These are phyloP conservation scores for Harringtonia aguacate DNA, from an alignment of 2,329 filamentous ascomycete species.

Conservation along the genomic window DNA sequence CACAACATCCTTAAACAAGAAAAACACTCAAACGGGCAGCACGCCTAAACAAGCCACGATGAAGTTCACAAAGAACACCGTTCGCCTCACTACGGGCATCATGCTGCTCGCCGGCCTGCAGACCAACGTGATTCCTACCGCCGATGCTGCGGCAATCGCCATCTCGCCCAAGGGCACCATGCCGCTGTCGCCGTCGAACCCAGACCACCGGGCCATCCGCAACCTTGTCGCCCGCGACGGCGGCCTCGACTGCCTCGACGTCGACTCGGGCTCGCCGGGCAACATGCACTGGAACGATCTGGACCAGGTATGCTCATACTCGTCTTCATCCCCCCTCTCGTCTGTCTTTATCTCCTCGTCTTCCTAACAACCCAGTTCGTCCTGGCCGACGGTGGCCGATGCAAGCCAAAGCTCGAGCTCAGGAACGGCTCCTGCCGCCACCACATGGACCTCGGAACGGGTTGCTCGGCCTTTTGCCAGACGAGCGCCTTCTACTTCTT, in stretches of 20 bases:
- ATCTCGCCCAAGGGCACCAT: background rate
- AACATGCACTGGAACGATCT: conserved; percentile 10
- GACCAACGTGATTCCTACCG: no score
- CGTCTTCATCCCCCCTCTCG: no score
- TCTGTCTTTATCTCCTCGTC: no score
- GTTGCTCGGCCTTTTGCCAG: conserved; percentile 8
- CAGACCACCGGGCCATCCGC: background rate
- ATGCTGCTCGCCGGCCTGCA: no score
- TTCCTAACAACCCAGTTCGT: conserved; percentile 4
- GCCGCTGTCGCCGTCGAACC: no score
- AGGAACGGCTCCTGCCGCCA: conserved; percentile 2
- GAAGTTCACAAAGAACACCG: no score
- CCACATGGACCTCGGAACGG: conserved; percentile 7
- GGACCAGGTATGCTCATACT: background rate
- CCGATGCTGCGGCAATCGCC: no score
- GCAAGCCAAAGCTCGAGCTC: conserved; percentile 2
- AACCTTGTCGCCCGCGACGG: background rate
- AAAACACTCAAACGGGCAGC: no score
- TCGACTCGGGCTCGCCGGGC: conserved; percentile 3
- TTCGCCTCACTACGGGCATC: no score
- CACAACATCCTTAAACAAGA: no score
- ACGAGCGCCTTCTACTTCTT: conserved; percentile 6
- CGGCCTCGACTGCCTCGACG: conserved; percentile 3
- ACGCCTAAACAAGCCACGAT: no score
- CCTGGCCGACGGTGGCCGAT: conserved; percentile 2